Percentiles rank a stretch among this genome's conserved stretches.
Evolutionary conservation across 495 filamentous ascomycete genomes (phyloP).

Genomic region (Penicillium samsonianum): DNA sequence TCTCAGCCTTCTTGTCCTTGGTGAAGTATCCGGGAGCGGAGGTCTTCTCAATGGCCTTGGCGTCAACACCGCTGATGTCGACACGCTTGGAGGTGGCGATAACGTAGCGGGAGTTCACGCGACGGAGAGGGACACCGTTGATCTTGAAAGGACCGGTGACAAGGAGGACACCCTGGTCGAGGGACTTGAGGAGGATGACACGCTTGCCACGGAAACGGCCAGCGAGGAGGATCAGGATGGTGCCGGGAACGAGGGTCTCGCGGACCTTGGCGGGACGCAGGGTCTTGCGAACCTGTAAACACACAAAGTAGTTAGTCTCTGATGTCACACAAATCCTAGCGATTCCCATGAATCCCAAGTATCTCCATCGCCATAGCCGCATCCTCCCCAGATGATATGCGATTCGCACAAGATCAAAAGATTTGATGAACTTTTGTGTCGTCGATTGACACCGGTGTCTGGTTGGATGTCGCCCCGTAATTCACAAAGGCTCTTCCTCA

Average conservation of each 20-base stretch:
- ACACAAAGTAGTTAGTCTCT: slow-evolving; percentile 39
- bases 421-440: slow-evolving; percentile 9
- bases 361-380: slow-evolving; percentile 8
- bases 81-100: slow-evolving; percentile 94
- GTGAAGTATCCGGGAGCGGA: slow-evolving; percentile 87
- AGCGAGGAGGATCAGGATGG: slow-evolving; percentile 96
- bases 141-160: slow-evolving; percentile 99
- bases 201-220: slow-evolving; percentile 99
- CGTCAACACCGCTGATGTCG: slow-evolving; percentile 80
- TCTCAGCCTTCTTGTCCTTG: slow-evolving; percentile 86
- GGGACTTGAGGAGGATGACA: slow-evolving; percentile 95
- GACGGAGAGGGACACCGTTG: slow-evolving; percentile 97
- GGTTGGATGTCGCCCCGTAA: slow-evolving; percentile 8
- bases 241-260: slow-evolving; percentile 84
- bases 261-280: slow-evolving; percentile 82
- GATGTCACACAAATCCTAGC: slow-evolving; percentile 13
- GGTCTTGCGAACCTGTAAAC: slow-evolving; percentile 85
- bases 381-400: slow-evolving; percentile 15
- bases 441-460: slow-evolving; percentile 12
- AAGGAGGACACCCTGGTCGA: slow-evolving; percentile 94
- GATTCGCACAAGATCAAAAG: slow-evolving; percentile 9
- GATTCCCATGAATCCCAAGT: slow-evolving; percentile 6
- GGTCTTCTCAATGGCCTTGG: slow-evolving; percentile 81
- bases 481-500: slow-evolving; percentile 18
- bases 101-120: slow-evolving; percentile 98